Conservation (phyloP, 495 filamentous ascomycete genomes). For the Lophiotrema nucula region DNA sequence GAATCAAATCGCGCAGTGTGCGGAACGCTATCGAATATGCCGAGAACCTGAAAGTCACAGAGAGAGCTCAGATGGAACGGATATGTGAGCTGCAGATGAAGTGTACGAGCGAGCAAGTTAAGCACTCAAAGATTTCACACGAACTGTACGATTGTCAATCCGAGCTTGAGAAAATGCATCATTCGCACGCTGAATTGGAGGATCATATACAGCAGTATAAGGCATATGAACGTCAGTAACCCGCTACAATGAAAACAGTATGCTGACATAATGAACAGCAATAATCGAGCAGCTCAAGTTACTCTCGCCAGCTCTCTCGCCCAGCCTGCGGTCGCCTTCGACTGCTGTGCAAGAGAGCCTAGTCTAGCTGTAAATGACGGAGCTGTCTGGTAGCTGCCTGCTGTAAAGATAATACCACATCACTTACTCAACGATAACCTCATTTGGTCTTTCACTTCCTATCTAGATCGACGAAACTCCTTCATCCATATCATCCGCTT, state of each 20-base stretch:
- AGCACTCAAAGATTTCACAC: not conserved
- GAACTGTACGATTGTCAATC: not conserved
- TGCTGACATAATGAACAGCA: not conserved
- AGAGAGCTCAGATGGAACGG: not conserved
- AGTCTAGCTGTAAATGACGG: not conserved
- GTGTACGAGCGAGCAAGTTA: not conserved
- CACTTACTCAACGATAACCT: not conserved
- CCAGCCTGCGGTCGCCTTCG: not conserved
- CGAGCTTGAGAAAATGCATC: too few species aligned
- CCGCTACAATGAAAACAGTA: not conserved
- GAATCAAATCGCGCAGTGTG: not conserved
- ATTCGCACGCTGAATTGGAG: too few species aligned
- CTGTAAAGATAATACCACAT: not conserved
- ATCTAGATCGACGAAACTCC: not conserved
- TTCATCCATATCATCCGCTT: not conserved
- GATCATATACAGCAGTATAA: not conserved
- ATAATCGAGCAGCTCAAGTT: not conserved
- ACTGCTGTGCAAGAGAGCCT: too few species aligned
- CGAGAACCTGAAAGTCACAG: not conserved
- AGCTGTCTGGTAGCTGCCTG: not conserved
- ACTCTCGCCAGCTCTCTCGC: not conserved
- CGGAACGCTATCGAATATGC: not conserved
- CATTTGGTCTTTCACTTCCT: not conserved
- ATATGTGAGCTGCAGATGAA: not conserved
- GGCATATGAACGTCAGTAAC: not conserved